Conservation (phyloP, 176 grass and related monocot genomes). For the Avena eriantha region DNA sequence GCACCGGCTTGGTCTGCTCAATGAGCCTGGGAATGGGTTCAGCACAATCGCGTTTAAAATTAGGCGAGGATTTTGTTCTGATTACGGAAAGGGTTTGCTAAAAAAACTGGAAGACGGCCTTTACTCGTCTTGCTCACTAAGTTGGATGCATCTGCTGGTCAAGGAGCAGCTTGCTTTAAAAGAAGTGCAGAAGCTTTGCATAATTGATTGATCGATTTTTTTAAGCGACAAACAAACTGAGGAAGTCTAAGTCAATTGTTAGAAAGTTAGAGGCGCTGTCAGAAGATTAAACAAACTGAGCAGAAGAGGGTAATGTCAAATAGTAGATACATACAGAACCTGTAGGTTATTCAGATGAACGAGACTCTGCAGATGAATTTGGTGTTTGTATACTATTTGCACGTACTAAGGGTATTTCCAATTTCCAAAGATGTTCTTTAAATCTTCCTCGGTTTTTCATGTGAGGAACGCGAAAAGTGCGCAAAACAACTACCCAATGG, state of each 20-base stretch:
- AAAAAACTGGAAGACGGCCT: background rate
- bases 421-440: too few relatives aligned
- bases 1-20: background rate
- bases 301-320: background rate
- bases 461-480: too few relatives aligned
- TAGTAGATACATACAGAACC: background rate
- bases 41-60: constrained; percentile 6
- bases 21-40: background rate
- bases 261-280: background rate
- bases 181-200: background rate
- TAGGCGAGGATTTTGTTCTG: background rate
- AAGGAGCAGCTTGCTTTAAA: background rate
- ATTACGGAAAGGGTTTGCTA: background rate
- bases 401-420: too few relatives aligned
- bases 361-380: background rate
- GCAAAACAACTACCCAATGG: too few relatives aligned
- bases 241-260: background rate
- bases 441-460: too few relatives aligned
- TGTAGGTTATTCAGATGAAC: background rate
- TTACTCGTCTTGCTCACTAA: background rate
- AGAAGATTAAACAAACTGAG: background rate
- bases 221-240: background rate
- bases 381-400: too few relatives aligned
- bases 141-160: constrained; percentile 16
- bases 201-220: constrained; percentile 3